Base-by-base conservation (phyloP, 202 grass and related monocot genomes). In the Tripidium arundinaceum region DNA sequence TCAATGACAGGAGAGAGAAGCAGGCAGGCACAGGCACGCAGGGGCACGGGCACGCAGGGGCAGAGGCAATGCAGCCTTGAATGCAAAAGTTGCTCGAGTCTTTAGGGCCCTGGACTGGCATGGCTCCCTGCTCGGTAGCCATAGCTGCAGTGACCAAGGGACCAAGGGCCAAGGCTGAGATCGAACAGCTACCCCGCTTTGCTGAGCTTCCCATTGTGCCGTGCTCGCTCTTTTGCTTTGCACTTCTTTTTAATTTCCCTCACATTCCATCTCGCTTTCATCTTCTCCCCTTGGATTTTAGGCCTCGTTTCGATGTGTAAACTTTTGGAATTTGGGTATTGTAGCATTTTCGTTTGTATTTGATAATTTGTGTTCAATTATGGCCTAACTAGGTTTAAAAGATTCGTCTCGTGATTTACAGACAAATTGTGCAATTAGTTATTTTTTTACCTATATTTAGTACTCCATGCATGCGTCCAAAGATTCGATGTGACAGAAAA, bases 21-120 rank as follows among this genome's bases (percentile, higher is more conserved):
- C 6, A 18, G 12, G 11, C 7, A 11, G 28, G 10, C n/a, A n/a
- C n/a, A 3, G 3, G 3, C 5, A 24, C 0, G 67, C 1, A 3
- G 14, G 25, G 47, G 27, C 69, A 72, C n/a, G 29, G 3, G 3
- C 5, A 24, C 0, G 67, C 1, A 3, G 14, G 25, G 47, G 27
- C 69, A 72, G 27, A 34, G 18, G 69, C 46, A 46, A 11, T 9
- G 29, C 84, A 89, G 85, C 85, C 78, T 89, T 92, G 65, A 83
- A 84, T 84, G 87, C 72, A 87, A 90, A 96, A 92, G 92, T 71
- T 82, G 81, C n/a, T 79, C 33, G 41, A 75, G 13, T 74, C 80
- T 76, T 70, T 76, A 73, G 75, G 83, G 75, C 33, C 25, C 69
- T 62, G 65, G 45, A n/a, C 38, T 42, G 22, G 2, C 21, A 43